Percentiles rank a stretch among this genome's conserved stretches.
Conservation (phyloP, 441 rosid genomes). For the Erodium chrysanthum region DNA sequence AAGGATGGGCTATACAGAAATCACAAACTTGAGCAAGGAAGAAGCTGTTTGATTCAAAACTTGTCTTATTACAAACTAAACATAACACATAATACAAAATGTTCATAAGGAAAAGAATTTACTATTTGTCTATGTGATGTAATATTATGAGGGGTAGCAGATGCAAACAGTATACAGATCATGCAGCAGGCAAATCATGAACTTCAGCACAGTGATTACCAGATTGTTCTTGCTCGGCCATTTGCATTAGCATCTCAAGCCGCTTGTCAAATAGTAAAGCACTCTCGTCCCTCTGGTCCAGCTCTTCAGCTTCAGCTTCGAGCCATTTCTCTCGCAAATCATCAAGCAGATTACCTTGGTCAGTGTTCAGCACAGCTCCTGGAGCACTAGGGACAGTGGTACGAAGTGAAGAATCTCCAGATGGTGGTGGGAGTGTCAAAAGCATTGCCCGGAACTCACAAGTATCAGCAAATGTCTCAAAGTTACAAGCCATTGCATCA, state of each 20-base stretch:
- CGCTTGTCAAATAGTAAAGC: conserved; percentile 78
- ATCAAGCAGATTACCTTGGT: conserved; percentile 79
- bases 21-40: neutral
- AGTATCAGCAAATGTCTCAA: conserved; percentile 78
- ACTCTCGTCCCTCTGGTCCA: conserved; percentile 92
- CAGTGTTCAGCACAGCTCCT: conserved; percentile 54
- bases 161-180: neutral
- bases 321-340: conserved; percentile 97
- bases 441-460: conserved; percentile 78
- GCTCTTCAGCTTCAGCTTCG: conserved; percentile 90
- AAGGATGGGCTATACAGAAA: neutral
- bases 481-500: conserved; percentile 69
- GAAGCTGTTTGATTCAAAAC: neutral
- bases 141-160: neutral
- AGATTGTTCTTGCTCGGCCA: conserved; percentile 57
- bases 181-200: conserved; percentile 22
- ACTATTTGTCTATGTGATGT: neutral
- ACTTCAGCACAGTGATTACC: conserved; percentile 20
- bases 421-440: conserved; percentile 82
- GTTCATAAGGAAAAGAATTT: neutral
- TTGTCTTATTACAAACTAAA: neutral
- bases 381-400: conserved; percentile 89
- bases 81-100: neutral
- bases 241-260: conserved; percentile 75
- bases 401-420: conserved; percentile 83